A percentile compares a stretch with the other conserved stretches of the same genome.
phyloP scores from a whole-genome alignment of 345 rosid genomes.

The Gossypium arboreum region DNA sequence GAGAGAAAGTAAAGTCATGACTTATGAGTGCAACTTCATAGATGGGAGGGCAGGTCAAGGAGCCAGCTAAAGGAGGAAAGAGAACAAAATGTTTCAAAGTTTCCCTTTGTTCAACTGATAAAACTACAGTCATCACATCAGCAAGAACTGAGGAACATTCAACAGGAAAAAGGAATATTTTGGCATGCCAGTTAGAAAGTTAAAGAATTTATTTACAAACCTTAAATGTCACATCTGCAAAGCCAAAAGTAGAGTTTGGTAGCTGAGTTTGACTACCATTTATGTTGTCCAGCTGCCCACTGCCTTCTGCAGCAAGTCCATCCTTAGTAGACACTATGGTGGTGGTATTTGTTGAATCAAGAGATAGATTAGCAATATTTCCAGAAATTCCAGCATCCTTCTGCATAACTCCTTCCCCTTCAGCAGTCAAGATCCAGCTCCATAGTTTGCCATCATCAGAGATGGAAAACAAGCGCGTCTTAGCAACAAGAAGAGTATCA shows the following conservation, averaged over 20 bases:
- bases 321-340: constrained; percentile 29
- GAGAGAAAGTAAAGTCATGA: background rate
- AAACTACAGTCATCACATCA: background rate
- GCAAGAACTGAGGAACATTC: background rate
- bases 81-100: background rate
- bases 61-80: background rate
- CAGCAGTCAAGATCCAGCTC: constrained; percentile 87
- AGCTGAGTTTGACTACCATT: constrained; percentile 35
- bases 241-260: constrained; percentile 30
- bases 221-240: constrained; percentile 55
- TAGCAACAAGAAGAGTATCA: constrained; percentile 59
- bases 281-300: constrained; percentile 30
- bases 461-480: constrained; percentile 69
- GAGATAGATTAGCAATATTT: constrained; percentile 26
- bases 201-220: constrained; percentile 30
- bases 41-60: background rate
- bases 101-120: background rate
- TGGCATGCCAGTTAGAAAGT: background rate
- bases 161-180: constrained; percentile 20
- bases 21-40: background rate
- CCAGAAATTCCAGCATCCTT: constrained; percentile 31
- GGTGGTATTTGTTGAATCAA: constrained; percentile 25
- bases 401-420: constrained; percentile 53
- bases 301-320: constrained; percentile 30
- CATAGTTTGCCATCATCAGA: constrained; percentile 95